Conservation (phyloP, 257 asterid genomes). For the Knoxia roxburghii region DNA sequence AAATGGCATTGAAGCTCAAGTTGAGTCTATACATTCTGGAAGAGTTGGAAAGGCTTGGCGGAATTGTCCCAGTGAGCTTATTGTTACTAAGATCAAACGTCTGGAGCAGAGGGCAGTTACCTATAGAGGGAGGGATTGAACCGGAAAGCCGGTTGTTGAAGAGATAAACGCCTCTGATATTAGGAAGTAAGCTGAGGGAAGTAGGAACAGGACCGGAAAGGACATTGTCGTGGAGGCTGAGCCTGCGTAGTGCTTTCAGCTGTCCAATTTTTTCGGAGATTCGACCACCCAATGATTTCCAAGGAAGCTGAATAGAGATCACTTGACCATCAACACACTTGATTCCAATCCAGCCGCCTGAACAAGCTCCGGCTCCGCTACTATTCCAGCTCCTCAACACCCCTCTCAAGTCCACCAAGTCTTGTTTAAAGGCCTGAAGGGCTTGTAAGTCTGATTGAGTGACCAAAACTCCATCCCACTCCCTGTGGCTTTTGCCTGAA, state of each 20-base stretch:
- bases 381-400: slow-evolving; percentile 69
- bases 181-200: slow-evolving; percentile 51
- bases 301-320: slow-evolving; percentile 66
- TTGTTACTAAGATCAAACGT: slow-evolving; percentile 83
- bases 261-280: slow-evolving; percentile 69
- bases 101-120: slow-evolving; percentile 57
- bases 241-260: slow-evolving; percentile 60
- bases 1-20: slow-evolving; percentile 62
- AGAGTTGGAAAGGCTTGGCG: slow-evolving; percentile 51
- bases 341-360: slow-evolving; percentile 74
- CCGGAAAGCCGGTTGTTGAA: slow-evolving; percentile 85
- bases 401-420: slow-evolving; percentile 44
- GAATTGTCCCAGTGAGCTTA: slow-evolving; percentile 45
- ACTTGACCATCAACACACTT: slow-evolving; percentile 69
- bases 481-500: slow-evolving; percentile 20
- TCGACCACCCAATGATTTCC: slow-evolving; percentile 63
- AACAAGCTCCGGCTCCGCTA: slow-evolving; percentile 52
- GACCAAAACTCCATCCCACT: slow-evolving; percentile 40
- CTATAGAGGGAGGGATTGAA: slow-evolving; percentile 54
- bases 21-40: slow-evolving; percentile 61
- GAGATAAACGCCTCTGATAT: slow-evolving; percentile 73
- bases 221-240: slow-evolving; percentile 78
- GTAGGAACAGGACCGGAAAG: slow-evolving; percentile 60
- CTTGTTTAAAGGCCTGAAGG: slow-evolving; percentile 37
- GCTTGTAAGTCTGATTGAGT: slow-evolving; percentile 45